Evolutionary conservation across 2,329 filamentous ascomycete species (phyloP).

Genomic region (Pseudogymnoascus sp.): DNA sequence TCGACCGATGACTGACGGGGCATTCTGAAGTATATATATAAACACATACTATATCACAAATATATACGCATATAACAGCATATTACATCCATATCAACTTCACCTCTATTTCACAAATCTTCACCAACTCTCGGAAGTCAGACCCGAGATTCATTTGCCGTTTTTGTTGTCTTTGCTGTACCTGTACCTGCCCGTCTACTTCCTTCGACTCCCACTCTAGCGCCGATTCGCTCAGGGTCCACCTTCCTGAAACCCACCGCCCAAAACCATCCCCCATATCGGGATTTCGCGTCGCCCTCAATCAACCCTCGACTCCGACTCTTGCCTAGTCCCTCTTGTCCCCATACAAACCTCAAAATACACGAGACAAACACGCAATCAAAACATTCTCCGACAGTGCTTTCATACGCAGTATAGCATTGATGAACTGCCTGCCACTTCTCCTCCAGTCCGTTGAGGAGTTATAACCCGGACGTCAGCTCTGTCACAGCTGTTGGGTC

Average conservation of each 20-base stretch:
- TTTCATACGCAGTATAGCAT: background rate
- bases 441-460: conserved; percentile 4
- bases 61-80: background rate
- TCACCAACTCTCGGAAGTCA: background rate
- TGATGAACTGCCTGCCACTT: background rate
- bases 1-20: background rate
- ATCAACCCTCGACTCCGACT: conserved; percentile 1
- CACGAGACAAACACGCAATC: conserved; percentile 4
- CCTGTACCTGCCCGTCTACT: background rate
- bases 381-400: background rate
- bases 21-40: background rate
- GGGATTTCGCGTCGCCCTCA: conserved; percentile 6
- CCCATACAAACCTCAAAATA: background rate
- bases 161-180: background rate
- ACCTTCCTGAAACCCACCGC: conserved; percentile 5
- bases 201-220: conserved; percentile 1
- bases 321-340: conserved; percentile 1
- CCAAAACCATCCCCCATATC: background rate
- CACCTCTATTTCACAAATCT: background rate
- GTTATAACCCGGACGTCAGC: conserved; percentile 5
- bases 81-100: background rate
- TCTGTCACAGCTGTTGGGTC: background rate
- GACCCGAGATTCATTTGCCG: background rate
- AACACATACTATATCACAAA: background rate
- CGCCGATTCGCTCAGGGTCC: background rate